phyloP scores from a whole-genome alignment of 371 early-diverging fungal species.

The Lichtheimia corymbifera region DNA sequence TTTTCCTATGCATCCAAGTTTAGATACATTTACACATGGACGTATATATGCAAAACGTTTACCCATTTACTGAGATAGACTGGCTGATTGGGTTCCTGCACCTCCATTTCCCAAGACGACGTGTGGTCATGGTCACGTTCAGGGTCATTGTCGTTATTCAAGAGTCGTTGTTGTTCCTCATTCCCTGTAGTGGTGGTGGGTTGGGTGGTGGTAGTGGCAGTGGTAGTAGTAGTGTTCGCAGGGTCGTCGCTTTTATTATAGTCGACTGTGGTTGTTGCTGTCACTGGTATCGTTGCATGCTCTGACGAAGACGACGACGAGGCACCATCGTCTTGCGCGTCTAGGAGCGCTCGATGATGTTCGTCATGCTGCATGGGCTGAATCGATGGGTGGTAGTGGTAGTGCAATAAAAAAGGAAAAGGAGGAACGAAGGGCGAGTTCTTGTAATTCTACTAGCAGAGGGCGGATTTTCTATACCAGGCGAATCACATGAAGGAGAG shows the following conservation, averaged over 20 bases:
- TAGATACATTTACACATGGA: no score
- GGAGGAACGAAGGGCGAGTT: no score
- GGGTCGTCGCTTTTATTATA: not conserved
- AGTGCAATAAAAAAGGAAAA: no score
- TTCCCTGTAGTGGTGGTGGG: no score
- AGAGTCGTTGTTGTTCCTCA: not conserved
- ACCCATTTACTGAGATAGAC: not conserved
- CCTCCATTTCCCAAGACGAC: not conserved
- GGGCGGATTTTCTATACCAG: no score
- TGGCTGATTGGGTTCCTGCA: conserved; percentile 1
- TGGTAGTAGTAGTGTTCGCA: no score
- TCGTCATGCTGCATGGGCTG: not conserved
- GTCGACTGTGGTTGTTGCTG: not conserved
- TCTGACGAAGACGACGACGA: not conserved
- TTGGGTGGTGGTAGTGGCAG: no score
- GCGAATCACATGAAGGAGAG: no score
- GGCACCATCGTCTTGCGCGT: not conserved
- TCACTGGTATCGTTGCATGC: not conserved
- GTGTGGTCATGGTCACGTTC: not conserved
- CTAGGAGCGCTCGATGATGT: not conserved
- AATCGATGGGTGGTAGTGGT: no score
- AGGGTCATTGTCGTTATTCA: not conserved
- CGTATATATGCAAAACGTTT: not conserved
- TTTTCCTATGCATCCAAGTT: conserved; percentile 2
- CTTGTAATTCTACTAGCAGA: no score